Evolutionary conservation across 495 filamentous ascomycete genomes (phyloP).

Genomic region (Sporormia fimetaria): DNA sequence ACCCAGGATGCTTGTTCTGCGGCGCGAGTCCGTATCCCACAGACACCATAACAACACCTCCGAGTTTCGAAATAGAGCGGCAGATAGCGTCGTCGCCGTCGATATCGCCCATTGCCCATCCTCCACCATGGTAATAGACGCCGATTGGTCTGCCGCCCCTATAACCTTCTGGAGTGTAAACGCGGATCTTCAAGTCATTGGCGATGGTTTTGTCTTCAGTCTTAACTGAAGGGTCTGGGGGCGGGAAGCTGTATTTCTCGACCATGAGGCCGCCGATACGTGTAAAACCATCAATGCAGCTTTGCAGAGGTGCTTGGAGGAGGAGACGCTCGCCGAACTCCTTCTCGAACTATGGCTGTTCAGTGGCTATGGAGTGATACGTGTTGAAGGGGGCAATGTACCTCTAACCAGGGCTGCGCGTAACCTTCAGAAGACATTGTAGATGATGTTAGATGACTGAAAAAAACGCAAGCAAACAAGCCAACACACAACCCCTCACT

Average conservation of each 20-base stretch:
- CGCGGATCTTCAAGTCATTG: conserved; percentile 10
- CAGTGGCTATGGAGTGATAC: conserved; percentile 1
- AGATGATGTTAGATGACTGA: not conserved
- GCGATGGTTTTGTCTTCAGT: conserved; percentile 18
- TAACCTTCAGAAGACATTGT: conserved; percentile 19
- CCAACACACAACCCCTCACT: conserved; percentile 3
- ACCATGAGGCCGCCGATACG: conserved; percentile 14
- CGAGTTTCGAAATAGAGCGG: conserved; percentile 12
- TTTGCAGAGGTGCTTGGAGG: conserved; percentile 14
- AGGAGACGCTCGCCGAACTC: conserved; percentile 21
- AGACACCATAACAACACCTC: conserved; percentile 19
- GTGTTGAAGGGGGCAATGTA: not conserved
- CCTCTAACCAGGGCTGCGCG: conserved; percentile 20
- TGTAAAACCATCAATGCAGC: conserved; percentile 14
- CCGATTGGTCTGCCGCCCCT: conserved; percentile 17
- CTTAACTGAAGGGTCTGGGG: conserved; percentile 19
- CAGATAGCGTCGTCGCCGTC: conserved; percentile 20
- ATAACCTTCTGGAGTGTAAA: conserved; percentile 21
- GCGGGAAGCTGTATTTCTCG: conserved; percentile 18
- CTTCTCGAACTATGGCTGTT: conserved; percentile 20
- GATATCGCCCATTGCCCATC: conserved; percentile 24
- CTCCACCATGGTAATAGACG: conserved; percentile 23
- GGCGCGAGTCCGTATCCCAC: conserved; percentile 22
- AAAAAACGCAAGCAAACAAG: not conserved
- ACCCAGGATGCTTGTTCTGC: conserved; percentile 17